Conservation (phyloP, 345 rosid genomes). For the Arabis hirsuta region DNA sequence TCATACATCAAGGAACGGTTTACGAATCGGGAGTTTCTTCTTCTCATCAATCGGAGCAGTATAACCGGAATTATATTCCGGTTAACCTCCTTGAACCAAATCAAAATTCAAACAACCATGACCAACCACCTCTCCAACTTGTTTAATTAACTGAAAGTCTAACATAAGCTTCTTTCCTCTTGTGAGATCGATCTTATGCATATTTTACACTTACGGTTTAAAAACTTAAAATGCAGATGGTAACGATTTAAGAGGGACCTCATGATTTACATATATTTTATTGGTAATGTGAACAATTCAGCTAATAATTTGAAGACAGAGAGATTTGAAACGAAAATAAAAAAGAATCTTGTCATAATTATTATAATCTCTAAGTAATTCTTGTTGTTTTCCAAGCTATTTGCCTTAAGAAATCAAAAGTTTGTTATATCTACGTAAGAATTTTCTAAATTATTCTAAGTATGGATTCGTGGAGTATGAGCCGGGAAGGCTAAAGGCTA, state of each 20-base stretch:
- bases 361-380: neutral
- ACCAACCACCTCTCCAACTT: slow-evolving; percentile 73
- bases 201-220: slow-evolving; percentile 18
- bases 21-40: slow-evolving; percentile 52
- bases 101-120: slow-evolving; percentile 53
- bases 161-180: slow-evolving; percentile 37
- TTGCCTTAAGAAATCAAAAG: neutral
- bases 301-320: neutral
- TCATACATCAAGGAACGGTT: slow-evolving; percentile 51
- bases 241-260: slow-evolving; percentile 34
- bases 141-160: slow-evolving; percentile 53
- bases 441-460: neutral
- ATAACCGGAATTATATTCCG: slow-evolving; percentile 62
- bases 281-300: slow-evolving; percentile 19
- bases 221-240: slow-evolving; percentile 14
- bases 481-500: slow-evolving; percentile 65
- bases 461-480: slow-evolving; percentile 45
- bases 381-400: neutral
- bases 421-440: neutral
- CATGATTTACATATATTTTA: slow-evolving; percentile 18
- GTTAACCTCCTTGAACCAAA: slow-evolving; percentile 66
- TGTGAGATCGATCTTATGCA: slow-evolving; percentile 31
- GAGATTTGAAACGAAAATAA: neutral
- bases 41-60: slow-evolving; percentile 52
- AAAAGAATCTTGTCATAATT: neutral